A percentile compares a stretch with the other conserved stretches of the same genome.
These are phyloP conservation scores for Golubevia sp. DNA, from an alignment of 1,284 basidiomycete genomes.

Conservation along the genomic window DNA sequence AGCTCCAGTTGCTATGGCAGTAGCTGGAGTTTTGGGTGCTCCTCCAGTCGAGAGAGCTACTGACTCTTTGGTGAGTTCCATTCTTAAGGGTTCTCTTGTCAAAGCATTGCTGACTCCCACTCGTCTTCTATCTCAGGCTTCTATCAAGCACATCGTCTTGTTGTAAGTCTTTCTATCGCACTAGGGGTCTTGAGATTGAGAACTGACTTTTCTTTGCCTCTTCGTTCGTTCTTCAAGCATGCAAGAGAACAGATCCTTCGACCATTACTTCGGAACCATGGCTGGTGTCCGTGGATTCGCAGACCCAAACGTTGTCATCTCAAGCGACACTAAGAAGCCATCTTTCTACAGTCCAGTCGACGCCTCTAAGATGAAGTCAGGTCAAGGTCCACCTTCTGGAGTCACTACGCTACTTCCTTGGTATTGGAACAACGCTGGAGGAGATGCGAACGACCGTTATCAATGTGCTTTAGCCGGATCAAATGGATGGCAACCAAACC, in stretches of 20 bases:
- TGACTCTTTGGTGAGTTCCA: background rate
- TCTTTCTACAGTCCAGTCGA: conserved; percentile 21
- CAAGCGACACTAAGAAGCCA: conserved; percentile 19
- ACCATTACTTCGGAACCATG: conserved; percentile 32
- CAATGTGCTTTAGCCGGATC: conserved; percentile 28
- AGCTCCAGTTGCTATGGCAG: background rate
- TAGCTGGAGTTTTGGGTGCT: background rate
- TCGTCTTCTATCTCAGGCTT: too few species aligned
- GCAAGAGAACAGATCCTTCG: conserved; percentile 35
- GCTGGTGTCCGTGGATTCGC: conserved; percentile 27
- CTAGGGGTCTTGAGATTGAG: too few species aligned
- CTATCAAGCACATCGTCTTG: too few species aligned
- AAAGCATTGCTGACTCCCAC: too few species aligned
- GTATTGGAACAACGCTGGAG: conserved; percentile 25
- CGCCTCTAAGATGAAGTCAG: background rate
- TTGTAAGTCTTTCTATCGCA: too few species aligned
- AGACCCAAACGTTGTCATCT: conserved; percentile 32
- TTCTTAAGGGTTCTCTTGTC: too few species aligned
- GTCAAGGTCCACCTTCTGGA: conserved; percentile 8
- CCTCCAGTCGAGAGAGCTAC: background rate
- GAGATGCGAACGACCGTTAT: conserved; percentile 16
- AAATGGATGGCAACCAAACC: conserved; percentile 30
- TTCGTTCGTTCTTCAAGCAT: too few species aligned
- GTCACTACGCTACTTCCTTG: conserved; percentile 24
- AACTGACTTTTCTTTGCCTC: too few species aligned